phyloP scores from a whole-genome alignment of 208 protist genomes.

The Crithidia acanthocephali region DNA sequence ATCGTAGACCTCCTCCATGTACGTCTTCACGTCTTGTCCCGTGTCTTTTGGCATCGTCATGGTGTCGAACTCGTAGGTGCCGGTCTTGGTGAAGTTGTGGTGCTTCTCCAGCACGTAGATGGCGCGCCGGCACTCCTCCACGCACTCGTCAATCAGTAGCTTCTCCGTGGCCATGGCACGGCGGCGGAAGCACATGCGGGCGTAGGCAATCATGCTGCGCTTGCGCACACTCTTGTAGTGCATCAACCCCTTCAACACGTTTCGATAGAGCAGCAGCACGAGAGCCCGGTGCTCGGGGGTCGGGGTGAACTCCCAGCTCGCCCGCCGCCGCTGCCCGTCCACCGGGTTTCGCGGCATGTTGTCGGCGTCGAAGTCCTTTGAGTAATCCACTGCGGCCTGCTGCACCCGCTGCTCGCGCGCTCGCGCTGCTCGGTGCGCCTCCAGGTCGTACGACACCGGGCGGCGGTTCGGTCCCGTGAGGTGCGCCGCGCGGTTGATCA shows the following conservation, averaged over 20 bases:
- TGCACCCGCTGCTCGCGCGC: constrained; percentile 22
- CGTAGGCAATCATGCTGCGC: constrained; percentile 86
- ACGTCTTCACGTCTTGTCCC: constrained; percentile 91
- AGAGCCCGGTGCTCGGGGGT: constrained; percentile 77
- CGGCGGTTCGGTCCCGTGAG: constrained; percentile 35
- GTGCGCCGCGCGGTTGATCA: constrained; percentile 38
- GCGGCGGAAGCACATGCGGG: constrained; percentile 74
- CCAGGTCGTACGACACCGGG: constrained; percentile 61
- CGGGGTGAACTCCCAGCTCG: constrained; percentile 74
- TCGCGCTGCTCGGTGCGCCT: constrained; percentile 38
- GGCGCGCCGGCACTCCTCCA: constrained; percentile 83
- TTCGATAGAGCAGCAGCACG: constrained; percentile 81
- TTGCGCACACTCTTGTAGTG: constrained; percentile 79
- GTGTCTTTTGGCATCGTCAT: constrained; percentile 89
- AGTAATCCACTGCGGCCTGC: constrained; percentile 25
- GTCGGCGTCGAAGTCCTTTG: constrained; percentile 42
- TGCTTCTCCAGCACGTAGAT: constrained; percentile 88
- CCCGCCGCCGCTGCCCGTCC: constrained; percentile 31
- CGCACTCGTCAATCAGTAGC: constrained; percentile 88
- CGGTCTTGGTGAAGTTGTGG: constrained; percentile 77
- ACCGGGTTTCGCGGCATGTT: constrained; percentile 64
- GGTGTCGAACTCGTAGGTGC: constrained; percentile 83
- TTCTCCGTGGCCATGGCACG: constrained; percentile 83
- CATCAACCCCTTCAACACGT: constrained; percentile 82
- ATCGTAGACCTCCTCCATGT: constrained; percentile 94